These are phyloP conservation scores for Corymbia calophylla DNA, from an alignment of 441 rosid genomes.

Conservation along the genomic window DNA sequence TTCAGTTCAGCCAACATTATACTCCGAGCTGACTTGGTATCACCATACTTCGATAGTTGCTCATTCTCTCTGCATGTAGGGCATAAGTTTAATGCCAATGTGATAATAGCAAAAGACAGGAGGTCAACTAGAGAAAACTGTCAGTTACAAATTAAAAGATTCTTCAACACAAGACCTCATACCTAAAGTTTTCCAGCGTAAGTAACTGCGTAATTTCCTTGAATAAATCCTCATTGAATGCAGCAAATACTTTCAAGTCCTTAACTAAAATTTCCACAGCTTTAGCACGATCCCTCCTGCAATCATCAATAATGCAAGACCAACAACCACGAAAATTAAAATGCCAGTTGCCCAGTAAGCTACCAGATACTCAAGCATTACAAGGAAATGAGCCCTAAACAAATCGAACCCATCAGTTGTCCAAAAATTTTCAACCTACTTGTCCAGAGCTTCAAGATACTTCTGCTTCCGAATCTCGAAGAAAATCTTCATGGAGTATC, in stretches of 20 bases:
- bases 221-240: slow-evolving; percentile 74
- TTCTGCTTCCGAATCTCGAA: slow-evolving; percentile 84
- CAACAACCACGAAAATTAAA: neutral
- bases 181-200: slow-evolving; percentile 80
- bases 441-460: slow-evolving; percentile 78
- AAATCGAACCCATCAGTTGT: neutral
- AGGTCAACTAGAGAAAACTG: neutral
- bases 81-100: neutral
- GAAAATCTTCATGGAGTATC: slow-evolving; percentile 85
- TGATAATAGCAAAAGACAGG: neutral
- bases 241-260: slow-evolving; percentile 71
- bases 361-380: neutral
- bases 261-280: slow-evolving; percentile 74
- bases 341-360: neutral
- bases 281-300: slow-evolving; percentile 65
- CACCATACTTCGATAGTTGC: slow-evolving; percentile 75
- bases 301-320: neutral
- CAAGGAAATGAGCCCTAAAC: neutral
- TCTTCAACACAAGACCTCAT: neutral
- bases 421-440: slow-evolving; percentile 20
- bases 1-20: slow-evolving; percentile 76
- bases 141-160: neutral
- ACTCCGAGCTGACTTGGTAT: slow-evolving; percentile 70
- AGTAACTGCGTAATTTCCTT: slow-evolving; percentile 78
- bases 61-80: slow-evolving; percentile 51